Evolutionary conservation across 2,329 filamentous ascomycete species (phyloP).

Genomic region (Periconia macrospinosa): DNA sequence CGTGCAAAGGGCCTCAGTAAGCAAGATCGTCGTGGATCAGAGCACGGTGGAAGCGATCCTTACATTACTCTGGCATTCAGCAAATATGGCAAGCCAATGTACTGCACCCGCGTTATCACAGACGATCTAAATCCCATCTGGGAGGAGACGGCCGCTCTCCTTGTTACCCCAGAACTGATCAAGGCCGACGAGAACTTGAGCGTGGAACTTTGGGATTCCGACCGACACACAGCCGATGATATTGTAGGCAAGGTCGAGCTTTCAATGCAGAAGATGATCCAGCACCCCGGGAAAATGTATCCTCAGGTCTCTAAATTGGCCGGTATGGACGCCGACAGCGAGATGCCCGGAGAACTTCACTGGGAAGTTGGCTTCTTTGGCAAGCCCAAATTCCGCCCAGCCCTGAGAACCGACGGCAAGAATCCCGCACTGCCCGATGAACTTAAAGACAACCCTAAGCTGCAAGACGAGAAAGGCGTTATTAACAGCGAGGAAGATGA

Average conservation of each 20-base stretch:
- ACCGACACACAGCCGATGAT: constrained; percentile 83
- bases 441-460: constrained; percentile 71
- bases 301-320: constrained; percentile 80
- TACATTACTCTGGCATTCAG: constrained; percentile 95
- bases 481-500: constrained; percentile 76
- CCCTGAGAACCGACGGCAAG: constrained; percentile 83
- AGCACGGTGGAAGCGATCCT: constrained; percentile 87
- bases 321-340: constrained; percentile 79
- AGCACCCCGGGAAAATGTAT: constrained; percentile 91
- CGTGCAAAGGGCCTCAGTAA: constrained; percentile 86
- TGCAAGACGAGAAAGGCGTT: constrained; percentile 86
- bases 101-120: constrained; percentile 93
- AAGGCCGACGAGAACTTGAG: constrained; percentile 92
- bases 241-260: constrained; percentile 94
- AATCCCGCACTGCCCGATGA: constrained; percentile 74
- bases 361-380: constrained; percentile 97
- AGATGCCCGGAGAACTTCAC: constrained; percentile 90
- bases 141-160: constrained; percentile 80
- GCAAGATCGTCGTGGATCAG: constrained; percentile 80
- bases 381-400: constrained; percentile 84
- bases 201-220: constrained; percentile 95
- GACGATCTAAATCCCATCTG: constrained; percentile 93
- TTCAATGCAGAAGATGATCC: constrained; percentile 91
- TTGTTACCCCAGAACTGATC: constrained; percentile 87
- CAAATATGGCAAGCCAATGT: constrained; percentile 97